phyloP scores from a whole-genome alignment of 441 rosid genomes.

The Euphorbia celastroides region DNA sequence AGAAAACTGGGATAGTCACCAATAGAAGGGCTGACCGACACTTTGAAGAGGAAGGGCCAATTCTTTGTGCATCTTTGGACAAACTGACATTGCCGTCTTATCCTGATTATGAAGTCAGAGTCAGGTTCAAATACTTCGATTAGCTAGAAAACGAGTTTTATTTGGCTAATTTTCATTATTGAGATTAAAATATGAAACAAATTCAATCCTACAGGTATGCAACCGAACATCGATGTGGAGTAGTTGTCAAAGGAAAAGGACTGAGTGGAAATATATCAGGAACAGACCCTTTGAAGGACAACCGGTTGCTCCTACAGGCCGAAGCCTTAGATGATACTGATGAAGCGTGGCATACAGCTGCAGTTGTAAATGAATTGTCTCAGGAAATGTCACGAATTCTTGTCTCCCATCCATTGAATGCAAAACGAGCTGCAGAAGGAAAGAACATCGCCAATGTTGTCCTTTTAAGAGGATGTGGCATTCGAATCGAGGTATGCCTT shows the following conservation, averaged over 20 bases:
- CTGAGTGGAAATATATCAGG: constrained; percentile 94
- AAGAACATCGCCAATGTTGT: constrained; percentile 87
- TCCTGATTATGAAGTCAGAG: constrained; percentile 89
- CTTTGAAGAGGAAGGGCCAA: constrained; percentile 95
- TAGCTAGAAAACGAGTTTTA: neutral
- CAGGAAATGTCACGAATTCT: constrained; percentile 72
- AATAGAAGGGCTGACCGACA: constrained; percentile 94
- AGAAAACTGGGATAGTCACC: constrained; percentile 65
- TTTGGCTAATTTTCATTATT: constrained; percentile 1
- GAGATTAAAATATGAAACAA: constrained; percentile 1
- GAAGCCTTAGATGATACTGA: constrained; percentile 74
- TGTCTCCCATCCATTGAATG: constrained; percentile 67
- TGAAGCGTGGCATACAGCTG: constrained; percentile 80
- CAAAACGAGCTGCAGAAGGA: constrained; percentile 63
- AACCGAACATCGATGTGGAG: constrained; percentile 93
- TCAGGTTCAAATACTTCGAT: constrained; percentile 62
- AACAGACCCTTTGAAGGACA: constrained; percentile 93
- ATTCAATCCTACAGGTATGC: constrained; percentile 58
- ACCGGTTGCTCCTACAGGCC: constrained; percentile 70
- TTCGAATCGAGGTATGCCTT: constrained; percentile 75
- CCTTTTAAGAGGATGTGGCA: constrained; percentile 91
- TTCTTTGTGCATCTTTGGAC: constrained; percentile 83
- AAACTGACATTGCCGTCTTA: constrained; percentile 83
- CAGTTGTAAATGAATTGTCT: constrained; percentile 77
- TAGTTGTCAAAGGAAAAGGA: constrained; percentile 87